A percentile compares a stretch with the other conserved stretches of the same genome.
These are phyloP conservation scores for Musa troglodytarum DNA, from an alignment of 176 grass and related monocot genomes.

Conservation along the genomic window DNA sequence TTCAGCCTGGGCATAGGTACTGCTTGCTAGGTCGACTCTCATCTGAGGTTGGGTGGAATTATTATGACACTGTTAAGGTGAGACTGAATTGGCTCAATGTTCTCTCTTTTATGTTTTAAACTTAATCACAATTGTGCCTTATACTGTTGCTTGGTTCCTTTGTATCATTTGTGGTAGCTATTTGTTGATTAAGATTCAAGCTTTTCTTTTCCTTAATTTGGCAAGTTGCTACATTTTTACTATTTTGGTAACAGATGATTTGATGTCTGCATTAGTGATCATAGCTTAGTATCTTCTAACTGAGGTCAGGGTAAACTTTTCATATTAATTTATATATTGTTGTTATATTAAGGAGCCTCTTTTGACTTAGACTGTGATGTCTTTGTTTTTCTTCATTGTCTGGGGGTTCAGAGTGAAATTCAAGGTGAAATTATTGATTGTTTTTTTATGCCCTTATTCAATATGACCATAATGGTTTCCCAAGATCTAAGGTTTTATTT, in stretches of 20 bases:
- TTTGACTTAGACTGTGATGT: neutral
- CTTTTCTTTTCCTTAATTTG: neutral
- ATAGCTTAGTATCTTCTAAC: neutral
- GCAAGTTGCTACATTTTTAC: neutral
- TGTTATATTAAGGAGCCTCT: neutral
- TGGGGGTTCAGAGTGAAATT: neutral
- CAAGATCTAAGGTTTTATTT: neutral
- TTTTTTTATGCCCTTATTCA: neutral
- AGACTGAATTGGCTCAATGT: neutral
- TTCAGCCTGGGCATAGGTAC: constrained; percentile 13
- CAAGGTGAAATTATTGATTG: neutral
- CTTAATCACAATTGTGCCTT: neutral
- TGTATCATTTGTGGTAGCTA: too few species aligned
- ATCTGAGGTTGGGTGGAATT: constrained; percentile 14
- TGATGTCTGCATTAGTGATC: too few species aligned
- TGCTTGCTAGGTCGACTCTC: constrained; percentile 14
- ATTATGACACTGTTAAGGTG: constrained; percentile 13
- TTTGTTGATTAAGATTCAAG: neutral
- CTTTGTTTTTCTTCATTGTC: neutral
- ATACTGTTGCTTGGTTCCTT: neutral
- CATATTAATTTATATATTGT: neutral
- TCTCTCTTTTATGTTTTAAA: neutral
- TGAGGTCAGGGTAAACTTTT: neutral
- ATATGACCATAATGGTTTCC: neutral
- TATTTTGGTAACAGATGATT: too few species aligned